Base-by-base conservation (phyloP, 768 basidiomycete genomes). In the Tulasnella sp. region DNA sequence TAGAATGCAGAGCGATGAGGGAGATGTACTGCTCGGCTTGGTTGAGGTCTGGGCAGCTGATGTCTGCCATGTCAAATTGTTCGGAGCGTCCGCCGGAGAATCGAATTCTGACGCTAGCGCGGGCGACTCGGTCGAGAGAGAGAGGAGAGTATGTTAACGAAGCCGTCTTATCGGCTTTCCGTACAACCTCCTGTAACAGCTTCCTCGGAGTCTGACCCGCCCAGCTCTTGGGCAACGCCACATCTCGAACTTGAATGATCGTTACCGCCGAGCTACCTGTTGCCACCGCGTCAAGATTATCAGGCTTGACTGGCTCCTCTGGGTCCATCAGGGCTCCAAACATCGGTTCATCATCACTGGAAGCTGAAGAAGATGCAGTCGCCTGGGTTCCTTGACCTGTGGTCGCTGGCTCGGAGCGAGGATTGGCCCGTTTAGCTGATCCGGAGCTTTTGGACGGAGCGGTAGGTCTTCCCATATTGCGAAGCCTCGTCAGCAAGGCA, bases 21-120 rank as follows among this genome's bases (percentile, higher is more conserved):
- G 96, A 86, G 66, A 96, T 85, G 77, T 94, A 99, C 76, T 98
- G 89, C 79, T 92, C 92, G 29, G 96, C 95, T 78, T 98, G 94
- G 0, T 77, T 76, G 71, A 87, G 84, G 74, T 91, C 87, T 59
- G 86, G 82, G 77, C 96, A 98, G 16, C 92, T 95, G 59, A 92
- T 82, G 73, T 92, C 87, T 3, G 88, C 86, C 96, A 98, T 99
- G 17, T 78, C 78, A 90, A 90, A 97, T 66, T 88, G 84, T 69
- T 86, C 82, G 75, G 74, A 14, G 22, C 84, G 84, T 67, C 82
- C 84, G 39, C 86, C 86, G 52, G 84, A 84, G 92, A 93, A 95
- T 36, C 88, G 83, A 72, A 98, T 85, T 70, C 81, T 86, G 64
- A 95, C 84, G 40, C 85, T 83, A 12, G 88, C 89, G 67, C 95